Evolutionary conservation across 2,329 filamentous ascomycete genomes (phyloP), one percentile per base, ranked within the genome.

Genomic region (Ceratocystis harringtonii): DNA sequence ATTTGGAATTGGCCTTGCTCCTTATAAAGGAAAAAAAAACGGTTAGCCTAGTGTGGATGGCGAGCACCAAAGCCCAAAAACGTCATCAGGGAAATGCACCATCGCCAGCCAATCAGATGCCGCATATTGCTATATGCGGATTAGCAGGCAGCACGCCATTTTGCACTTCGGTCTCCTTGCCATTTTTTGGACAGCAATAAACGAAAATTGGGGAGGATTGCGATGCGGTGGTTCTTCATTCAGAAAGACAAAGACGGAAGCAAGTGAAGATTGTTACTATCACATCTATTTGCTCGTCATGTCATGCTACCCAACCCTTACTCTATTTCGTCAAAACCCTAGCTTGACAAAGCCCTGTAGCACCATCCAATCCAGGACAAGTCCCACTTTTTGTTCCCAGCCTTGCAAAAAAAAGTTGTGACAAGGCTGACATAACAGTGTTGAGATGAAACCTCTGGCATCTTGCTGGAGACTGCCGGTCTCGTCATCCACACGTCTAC

Each of bases 11-110:
- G 6, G 25, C 28, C 36, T 41, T 41, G 36, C 36, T 41, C 36
- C 36, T 50, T 25, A 30, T 50, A 32, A 19, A 32, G n/a, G 22
- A 2, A 45, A 12, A 62, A 62, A 62, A 62, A 50, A 41, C 10
- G 12, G 61, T 50, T 50, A 30, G 25, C 43, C 43, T 65, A 55
- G 64, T 65, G 30, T 60, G 25, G 36, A 62, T 65, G 58, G 41
- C 64, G 64, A 65, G 8, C 43, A 41, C 55, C 55, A 55, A 41
- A 30, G 48, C 41, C 55, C 43, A 66, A 66, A 63, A 60, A 66
- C 52, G 60, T 63, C 61, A 66, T 66, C 32, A 7, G 30, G 17
- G 15, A 15, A 15, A 32, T 45, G 44, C 22, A 30, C 30, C 30
- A 44, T 61, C 28, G 3, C 44, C 17, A 57, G 32, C 65, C 65